Evolutionary conservation across 179 eudicot species (phyloP), one percentile per base, ranked within the genome.

Genomic region (Corrigiola litoralis): DNA sequence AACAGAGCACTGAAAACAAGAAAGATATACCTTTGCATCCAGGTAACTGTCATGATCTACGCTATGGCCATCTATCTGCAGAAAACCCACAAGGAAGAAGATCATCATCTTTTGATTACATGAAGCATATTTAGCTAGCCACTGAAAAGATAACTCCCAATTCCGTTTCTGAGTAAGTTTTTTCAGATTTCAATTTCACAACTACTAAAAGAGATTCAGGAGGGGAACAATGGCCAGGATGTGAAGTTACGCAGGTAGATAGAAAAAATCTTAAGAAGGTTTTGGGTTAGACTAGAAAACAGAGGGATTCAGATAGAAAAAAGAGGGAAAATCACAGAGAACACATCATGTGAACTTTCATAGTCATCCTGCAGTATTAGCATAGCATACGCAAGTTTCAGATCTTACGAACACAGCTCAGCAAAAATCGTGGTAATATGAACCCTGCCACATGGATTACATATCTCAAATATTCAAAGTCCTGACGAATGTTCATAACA

Each of bases 11-110:
- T 10, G 24, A 25, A 38, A 49, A 24, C 28, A 18, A 18, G 40
- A 41, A 21, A 3, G 8, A 36, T 9, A 72, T 24, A 58, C 98
- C 92, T 92, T 86, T 38, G 90, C 95, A 67, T 89, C 85, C 45
- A 92, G 82, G 77, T 90, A 92, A 72, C 77, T 87, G 70, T 75
- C 84, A 71, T 84, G 72, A 72, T 94, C 99, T 64, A 72, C 61
- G 72, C 79, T 90, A 54, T 61, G 77, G 53, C 99, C 99, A 79
- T 88, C 91, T 81, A 75, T 84, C 99, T 94, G 94, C 88, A 79
- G 44, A 67, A 14, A 38, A n/a, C 34, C 51, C 33, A 40, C 21
- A 31, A 59, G 55, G 20, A 37, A 61, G n/a, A 53, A 12, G 27
- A 42, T 13, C n/a, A 63, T 14, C 9, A 27, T 25, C 44, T 48